Percentiles rank a stretch among this genome's conserved stretches.
Evolutionary conservation across 2,329 filamentous ascomycete genomes (phyloP).

Genomic region (Coleophoma eucalyptorum): DNA sequence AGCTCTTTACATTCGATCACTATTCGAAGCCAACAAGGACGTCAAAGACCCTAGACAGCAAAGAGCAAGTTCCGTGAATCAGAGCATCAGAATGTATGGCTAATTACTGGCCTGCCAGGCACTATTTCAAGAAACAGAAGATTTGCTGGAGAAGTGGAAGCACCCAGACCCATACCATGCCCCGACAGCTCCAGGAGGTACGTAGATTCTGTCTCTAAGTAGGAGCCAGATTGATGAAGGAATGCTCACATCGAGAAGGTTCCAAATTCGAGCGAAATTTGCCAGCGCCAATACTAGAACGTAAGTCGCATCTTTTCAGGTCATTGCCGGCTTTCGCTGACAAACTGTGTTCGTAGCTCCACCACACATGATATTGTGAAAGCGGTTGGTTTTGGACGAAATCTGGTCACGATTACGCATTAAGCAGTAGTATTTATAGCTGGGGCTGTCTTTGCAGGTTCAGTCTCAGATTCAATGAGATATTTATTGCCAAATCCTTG

Average conservation of each 20-base stretch:
- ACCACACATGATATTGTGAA: slow-evolving; percentile 13
- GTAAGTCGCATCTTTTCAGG: slow-evolving; percentile 50
- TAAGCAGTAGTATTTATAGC: not conserved
- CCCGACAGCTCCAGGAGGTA: slow-evolving; percentile 92
- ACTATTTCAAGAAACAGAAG: slow-evolving; percentile 83
- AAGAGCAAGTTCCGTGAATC: slow-evolving; percentile 43
- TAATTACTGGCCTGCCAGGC: slow-evolving; percentile 48
- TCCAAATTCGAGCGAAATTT: slow-evolving; percentile 97
- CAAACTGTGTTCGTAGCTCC: slow-evolving; percentile 20
- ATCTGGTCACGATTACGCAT: not conserved
- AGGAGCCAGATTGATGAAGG: not conserved
- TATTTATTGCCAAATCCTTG: no score
- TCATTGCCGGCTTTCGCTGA: not conserved
- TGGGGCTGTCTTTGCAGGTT: no score
- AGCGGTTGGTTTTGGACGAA: slow-evolving; percentile 8
- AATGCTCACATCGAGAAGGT: slow-evolving; percentile 45
- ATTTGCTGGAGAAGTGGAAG: slow-evolving; percentile 88
- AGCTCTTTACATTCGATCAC: slow-evolving; percentile 88
- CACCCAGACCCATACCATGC: slow-evolving; percentile 90
- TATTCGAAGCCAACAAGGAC: slow-evolving; percentile 91
- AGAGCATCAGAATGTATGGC: not conserved
- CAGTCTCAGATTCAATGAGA: no score
- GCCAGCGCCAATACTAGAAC: slow-evolving; percentile 71
- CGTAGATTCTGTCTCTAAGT: slow-evolving; percentile 18
- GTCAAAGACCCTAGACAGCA: slow-evolving; percentile 82